These are phyloP conservation scores for Penicillium roqueforti DNA, from an alignment of 495 filamentous ascomycete genomes.

Conservation along the genomic window DNA sequence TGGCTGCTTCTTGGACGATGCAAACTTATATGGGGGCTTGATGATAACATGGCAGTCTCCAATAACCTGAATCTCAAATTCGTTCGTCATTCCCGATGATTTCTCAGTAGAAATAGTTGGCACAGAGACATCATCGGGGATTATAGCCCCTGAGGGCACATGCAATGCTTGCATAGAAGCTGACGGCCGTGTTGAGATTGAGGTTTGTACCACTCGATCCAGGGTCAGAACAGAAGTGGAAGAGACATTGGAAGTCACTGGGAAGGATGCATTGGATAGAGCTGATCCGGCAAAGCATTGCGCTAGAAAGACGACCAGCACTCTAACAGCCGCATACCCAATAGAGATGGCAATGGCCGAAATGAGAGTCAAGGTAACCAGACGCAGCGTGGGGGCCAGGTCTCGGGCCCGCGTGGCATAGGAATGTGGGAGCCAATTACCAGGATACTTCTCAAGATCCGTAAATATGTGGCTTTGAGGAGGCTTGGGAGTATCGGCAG, in stretches of 20 bases:
- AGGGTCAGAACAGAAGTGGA: slow-evolving; percentile 19
- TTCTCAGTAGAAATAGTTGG: slow-evolving; percentile 16
- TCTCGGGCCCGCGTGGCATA: slow-evolving; percentile 35
- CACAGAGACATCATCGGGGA: slow-evolving; percentile 19
- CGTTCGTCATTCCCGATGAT: slow-evolving; percentile 21
- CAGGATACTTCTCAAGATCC: slow-evolving; percentile 29
- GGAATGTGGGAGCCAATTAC: slow-evolving; percentile 24
- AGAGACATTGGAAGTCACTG: slow-evolving; percentile 8
- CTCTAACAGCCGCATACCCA: slow-evolving; percentile 32
- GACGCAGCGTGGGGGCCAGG: slow-evolving; percentile 36
- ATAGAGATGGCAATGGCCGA: slow-evolving; percentile 34
- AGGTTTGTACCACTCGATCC: slow-evolving; percentile 19
- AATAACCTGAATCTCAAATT: slow-evolving; percentile 58
- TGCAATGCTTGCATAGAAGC: slow-evolving; percentile 17
- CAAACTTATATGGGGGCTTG: slow-evolving; percentile 50
- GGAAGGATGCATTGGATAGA: slow-evolving; percentile 20
- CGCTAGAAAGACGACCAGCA: slow-evolving; percentile 21
- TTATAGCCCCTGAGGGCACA: slow-evolving; percentile 11
- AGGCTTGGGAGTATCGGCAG: slow-evolving; percentile 12
- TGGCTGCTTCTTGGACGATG: slow-evolving; percentile 44
- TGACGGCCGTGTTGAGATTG: slow-evolving; percentile 25
- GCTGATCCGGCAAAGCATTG: slow-evolving; percentile 27
- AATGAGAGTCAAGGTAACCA: slow-evolving; percentile 40
- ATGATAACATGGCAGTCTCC: slow-evolving; percentile 60
- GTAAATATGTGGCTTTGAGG: slow-evolving; percentile 13